Base-by-base conservation (phyloP, 495 filamentous ascomycete genomes). In the Hypoxylon rickii region DNA sequence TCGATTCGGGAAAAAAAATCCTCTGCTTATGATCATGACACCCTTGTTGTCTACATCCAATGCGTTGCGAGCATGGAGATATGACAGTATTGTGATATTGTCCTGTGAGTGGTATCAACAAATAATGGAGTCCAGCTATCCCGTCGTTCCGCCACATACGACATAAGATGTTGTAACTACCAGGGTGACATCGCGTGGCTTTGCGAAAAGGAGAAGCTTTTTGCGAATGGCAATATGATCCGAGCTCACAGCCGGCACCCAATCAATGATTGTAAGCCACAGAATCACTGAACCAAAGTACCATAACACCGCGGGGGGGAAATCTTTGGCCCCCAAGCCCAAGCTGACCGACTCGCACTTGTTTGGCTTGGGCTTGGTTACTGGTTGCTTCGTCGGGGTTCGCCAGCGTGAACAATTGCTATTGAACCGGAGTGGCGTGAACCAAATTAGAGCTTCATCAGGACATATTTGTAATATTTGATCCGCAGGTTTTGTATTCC, bases 161-260 rank as follows among this genome's bases (percentile, higher is more conserved):
- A 49, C 33, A 10, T 18, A 37, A 18, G 15, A 41, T 42, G 33
- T 38, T 19, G 46, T 32, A 34, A 46, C 39, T 44, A 22, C 37
- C 44, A 48, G 29, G 32, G 59, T 63, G 19, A 42, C 59, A 63
- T 63, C 53, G 59, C 48, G 59, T 57, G 59, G 59, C 59, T 53
- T 53, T 47, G 43, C 53, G n/a, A n/a, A 37, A 51, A 43, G 31
- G 53, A 61, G 58, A 55, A 63, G 53, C 52, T 63, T n/a, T 63
- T 63, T 57, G 59, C 52, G 53, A 63, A 53, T 63, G 59, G 52
- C 33, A 57, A 50, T 24, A 57, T 26, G 48, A 63, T 53, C 52
- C 53, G 58, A 56, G 37, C 36, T 24, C 8, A n/a, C 33, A 17
- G 34, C 42, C 32, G 38, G 29, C 16, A 57, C 13, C 24, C n/a